phyloP scores from a whole-genome alignment of 129 eudicot species.

The Escallonia herrerae region DNA sequence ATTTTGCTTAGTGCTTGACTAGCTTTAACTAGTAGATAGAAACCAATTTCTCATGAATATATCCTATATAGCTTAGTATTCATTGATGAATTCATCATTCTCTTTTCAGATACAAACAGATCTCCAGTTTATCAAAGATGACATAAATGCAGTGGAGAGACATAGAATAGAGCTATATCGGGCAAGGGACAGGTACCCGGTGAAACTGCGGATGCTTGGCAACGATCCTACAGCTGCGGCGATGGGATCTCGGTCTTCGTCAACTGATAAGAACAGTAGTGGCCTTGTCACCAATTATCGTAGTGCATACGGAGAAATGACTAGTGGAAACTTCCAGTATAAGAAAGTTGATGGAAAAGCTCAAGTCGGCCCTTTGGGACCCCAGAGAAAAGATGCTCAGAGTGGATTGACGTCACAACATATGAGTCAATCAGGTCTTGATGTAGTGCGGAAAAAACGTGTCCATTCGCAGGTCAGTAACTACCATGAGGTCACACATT shows the following conservation, averaged over 20 bases:
- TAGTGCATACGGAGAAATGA: slow-evolving; percentile 32
- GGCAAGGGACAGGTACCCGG: slow-evolving; percentile 51
- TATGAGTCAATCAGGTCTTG: slow-evolving; percentile 56
- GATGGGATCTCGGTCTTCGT: slow-evolving; percentile 29
- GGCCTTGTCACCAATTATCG: slow-evolving; percentile 38
- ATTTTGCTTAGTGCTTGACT: background rate
- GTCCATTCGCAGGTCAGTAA: slow-evolving; percentile 61
- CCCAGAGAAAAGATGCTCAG: slow-evolving; percentile 49
- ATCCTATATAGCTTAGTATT: background rate
- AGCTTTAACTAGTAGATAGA: background rate
- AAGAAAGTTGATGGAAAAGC: slow-evolving; percentile 41
- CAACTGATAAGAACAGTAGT: slow-evolving; percentile 41
- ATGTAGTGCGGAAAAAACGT: slow-evolving; percentile 63
- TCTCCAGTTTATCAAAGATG: slow-evolving; percentile 64
- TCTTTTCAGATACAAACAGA: slow-evolving; percentile 54
- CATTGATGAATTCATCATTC: slow-evolving; percentile 4
- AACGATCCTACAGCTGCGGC: slow-evolving; percentile 35
- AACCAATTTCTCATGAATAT: background rate
- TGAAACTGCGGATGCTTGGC: slow-evolving; percentile 41
- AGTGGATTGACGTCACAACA: slow-evolving; percentile 55
- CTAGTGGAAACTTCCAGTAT: slow-evolving; percentile 32
- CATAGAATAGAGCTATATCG: slow-evolving; percentile 50
- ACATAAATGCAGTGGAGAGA: slow-evolving; percentile 55
- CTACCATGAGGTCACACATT: background rate
- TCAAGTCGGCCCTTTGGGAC: slow-evolving; percentile 34